Evolutionary conservation across 1,284 basidiomycete species (phyloP).

Genomic region (Irpex lacteus): DNA sequence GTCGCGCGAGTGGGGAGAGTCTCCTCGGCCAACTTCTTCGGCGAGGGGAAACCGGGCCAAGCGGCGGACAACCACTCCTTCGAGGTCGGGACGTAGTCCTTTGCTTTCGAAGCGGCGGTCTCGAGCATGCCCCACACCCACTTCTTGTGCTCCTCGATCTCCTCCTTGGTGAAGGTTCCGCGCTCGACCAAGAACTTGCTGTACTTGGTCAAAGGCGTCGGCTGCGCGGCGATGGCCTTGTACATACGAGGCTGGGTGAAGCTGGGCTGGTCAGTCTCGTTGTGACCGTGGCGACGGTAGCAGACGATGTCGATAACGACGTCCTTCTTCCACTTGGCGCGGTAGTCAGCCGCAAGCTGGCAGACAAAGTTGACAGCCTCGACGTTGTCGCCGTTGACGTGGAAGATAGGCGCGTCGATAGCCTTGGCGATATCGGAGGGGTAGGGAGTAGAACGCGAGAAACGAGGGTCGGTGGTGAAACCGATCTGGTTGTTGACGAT

Average conservation of each 20-base stretch:
- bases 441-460: conserved; percentile 97
- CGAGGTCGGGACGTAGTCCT: conserved; percentile 91
- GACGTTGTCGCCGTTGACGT: conserved; percentile 98
- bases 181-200: conserved; percentile 89
- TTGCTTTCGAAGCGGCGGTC: conserved; percentile 85
- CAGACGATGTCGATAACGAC: conserved; percentile 99
- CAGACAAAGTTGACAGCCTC: conserved; percentile 99
- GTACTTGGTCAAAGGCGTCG: conserved; percentile 90
- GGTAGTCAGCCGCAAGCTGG: conserved; percentile 97
- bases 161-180: conserved; percentile 92
- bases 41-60: conserved; percentile 99
- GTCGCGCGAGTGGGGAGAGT: conserved; percentile 89
- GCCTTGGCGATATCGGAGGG: conserved; percentile 99
- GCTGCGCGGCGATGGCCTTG: conserved; percentile 93
- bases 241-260: conserved; percentile 99
- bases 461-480: conserved; percentile 98
- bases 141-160: conserved; percentile 97
- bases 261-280: conserved; percentile 98
- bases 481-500: conserved; percentile 99
- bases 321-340: conserved; percentile 98
- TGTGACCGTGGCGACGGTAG: conserved; percentile 98
- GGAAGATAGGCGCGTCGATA: conserved; percentile 99
- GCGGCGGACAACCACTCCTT: conserved; percentile 98
- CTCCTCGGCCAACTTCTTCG: conserved; percentile 92
- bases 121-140: conserved; percentile 99